phyloP scores from a whole-genome alignment of 2,329 filamentous ascomycete species.

The Penicillium sp. region DNA sequence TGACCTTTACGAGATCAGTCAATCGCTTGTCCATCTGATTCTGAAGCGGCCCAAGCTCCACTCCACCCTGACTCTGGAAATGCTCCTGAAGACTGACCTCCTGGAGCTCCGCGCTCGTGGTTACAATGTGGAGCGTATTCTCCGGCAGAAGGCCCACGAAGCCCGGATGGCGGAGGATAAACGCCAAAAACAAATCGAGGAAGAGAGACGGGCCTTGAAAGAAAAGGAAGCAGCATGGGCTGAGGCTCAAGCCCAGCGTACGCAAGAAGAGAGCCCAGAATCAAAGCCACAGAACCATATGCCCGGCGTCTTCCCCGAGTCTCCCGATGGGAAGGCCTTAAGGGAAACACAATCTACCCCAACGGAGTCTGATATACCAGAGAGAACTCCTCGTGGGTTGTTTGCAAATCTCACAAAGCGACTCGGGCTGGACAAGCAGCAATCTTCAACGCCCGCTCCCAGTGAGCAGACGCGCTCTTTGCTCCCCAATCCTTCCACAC shows the following conservation, averaged over 20 bases:
- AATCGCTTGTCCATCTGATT: constrained; percentile 79
- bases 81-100: constrained; percentile 82
- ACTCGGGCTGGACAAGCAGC: constrained; percentile 64
- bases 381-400: constrained; percentile 57
- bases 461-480: constrained; percentile 27
- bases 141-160: constrained; percentile 84
- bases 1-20: constrained; percentile 90
- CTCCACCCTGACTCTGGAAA: constrained; percentile 87
- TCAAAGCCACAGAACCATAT: constrained; percentile 54
- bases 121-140: constrained; percentile 94
- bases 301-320: constrained; percentile 74
- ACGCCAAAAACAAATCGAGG: constrained; percentile 69
- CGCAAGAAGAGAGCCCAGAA: constrained; percentile 27
- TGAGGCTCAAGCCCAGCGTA: constrained; percentile 36
- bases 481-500: constrained; percentile 26
- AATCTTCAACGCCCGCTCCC: constrained; percentile 21
- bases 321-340: constrained; percentile 54
- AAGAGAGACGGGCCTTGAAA: constrained; percentile 69
- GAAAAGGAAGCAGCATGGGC: constrained; percentile 59
- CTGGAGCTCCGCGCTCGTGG: constrained; percentile 80
- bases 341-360: constrained; percentile 27
- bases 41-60: constrained; percentile 82
- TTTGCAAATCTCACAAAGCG: constrained; percentile 70
- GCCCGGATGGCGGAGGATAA: constrained; percentile 83
- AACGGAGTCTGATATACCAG: constrained; percentile 30